Conservation (phyloP, 2,329 filamentous ascomycete species). For the Ilyonectria robusta region DNA sequence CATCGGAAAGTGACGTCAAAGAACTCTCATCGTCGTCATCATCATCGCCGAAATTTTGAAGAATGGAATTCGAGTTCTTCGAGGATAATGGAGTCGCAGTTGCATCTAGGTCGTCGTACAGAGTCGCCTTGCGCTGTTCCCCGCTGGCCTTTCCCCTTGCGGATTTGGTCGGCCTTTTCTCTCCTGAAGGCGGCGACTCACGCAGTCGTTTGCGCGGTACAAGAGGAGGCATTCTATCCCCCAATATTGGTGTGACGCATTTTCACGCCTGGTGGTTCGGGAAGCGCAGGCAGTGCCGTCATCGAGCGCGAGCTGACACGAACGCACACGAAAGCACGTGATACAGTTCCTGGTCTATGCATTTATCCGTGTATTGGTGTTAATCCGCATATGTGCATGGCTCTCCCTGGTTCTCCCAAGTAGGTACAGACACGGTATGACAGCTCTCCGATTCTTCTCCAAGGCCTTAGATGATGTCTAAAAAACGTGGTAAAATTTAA, state of each 20-base stretch:
- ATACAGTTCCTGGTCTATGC: slow-evolving; percentile 5
- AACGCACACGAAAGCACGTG: slow-evolving; percentile 42
- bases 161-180: slow-evolving; percentile 46
- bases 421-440: too few relatives aligned
- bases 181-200: slow-evolving; percentile 56
- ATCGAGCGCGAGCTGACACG: slow-evolving; percentile 35
- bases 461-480: background rate
- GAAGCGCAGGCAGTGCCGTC: slow-evolving; percentile 18
- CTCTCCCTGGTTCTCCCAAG: too few relatives aligned
- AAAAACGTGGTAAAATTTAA: background rate
- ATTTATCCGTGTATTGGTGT: background rate
- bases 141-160: slow-evolving; percentile 39
- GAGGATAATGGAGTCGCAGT: slow-evolving; percentile 59
- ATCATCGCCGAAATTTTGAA: slow-evolving; percentile 61
- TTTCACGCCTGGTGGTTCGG: slow-evolving; percentile 4
- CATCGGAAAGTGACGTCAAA: slow-evolving; percentile 69
- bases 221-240: slow-evolving; percentile 73
- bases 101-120: slow-evolving; percentile 74
- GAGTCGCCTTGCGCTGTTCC: slow-evolving; percentile 64
- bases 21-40: slow-evolving; percentile 57
- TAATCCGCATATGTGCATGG: background rate
- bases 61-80: slow-evolving; percentile 58
- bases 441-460: too few relatives aligned
- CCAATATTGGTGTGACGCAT: slow-evolving; percentile 27
- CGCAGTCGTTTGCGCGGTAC: slow-evolving; percentile 77